phyloP scores from a whole-genome alignment of 768 basidiomycete genomes.

The Suillus occidentalis region DNA sequence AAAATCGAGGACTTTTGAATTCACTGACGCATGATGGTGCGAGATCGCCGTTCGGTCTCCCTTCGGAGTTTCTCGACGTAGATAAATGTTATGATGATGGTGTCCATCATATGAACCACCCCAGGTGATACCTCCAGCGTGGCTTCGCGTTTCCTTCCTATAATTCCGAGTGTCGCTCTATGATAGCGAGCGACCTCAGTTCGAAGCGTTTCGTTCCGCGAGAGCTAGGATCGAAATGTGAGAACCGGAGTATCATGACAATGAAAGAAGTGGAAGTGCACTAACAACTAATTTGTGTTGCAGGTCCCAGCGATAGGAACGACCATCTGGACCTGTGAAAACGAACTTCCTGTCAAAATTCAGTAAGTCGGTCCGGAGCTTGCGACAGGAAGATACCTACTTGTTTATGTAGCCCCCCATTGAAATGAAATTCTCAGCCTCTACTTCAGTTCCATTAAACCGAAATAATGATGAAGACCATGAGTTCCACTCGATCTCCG shows the following conservation, averaged over 20 bases:
- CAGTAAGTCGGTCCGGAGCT: neutral
- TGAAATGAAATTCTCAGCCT: slow-evolving; percentile 22
- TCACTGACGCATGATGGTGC: no score
- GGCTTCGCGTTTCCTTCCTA: slow-evolving; percentile 5
- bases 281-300: neutral
- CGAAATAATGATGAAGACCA: slow-evolving; percentile 31
- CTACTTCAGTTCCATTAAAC: slow-evolving; percentile 26
- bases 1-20: no score
- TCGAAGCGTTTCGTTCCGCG: slow-evolving; percentile 15
- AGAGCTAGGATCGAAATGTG: slow-evolving; percentile 1
- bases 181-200: slow-evolving; percentile 23
- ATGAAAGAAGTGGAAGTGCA: neutral
- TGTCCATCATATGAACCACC: slow-evolving; percentile 8
- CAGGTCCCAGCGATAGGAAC: neutral
- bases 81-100: slow-evolving; percentile 10
- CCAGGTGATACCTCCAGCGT: slow-evolving; percentile 11
- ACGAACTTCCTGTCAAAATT: neutral
- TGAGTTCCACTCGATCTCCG: slow-evolving; percentile 35
- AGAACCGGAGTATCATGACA: neutral
- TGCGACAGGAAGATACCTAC: slow-evolving; percentile 13
- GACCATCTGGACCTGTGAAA: slow-evolving; percentile 6
- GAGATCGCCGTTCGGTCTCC: neutral
- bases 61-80: slow-evolving; percentile 12
- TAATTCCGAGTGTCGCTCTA: slow-evolving; percentile 2
- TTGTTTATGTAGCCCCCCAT: slow-evolving; percentile 18